These are phyloP conservation scores for Tylopilus sp. DNA, from an alignment of 1,284 basidiomycete genomes.

Conservation along the genomic window DNA sequence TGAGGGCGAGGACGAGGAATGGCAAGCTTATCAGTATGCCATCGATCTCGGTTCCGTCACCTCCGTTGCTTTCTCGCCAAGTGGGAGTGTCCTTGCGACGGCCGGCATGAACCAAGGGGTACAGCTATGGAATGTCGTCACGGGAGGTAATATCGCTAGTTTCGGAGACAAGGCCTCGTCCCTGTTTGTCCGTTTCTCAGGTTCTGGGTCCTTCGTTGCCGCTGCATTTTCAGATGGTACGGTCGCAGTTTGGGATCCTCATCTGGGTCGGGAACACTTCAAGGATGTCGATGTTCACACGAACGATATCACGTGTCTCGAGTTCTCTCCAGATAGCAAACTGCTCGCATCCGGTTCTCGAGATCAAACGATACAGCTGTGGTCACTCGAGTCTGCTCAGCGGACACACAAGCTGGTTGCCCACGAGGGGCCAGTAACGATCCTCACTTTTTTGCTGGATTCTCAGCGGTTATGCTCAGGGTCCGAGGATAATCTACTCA, in stretches of 20 bases:
- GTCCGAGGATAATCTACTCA: constrained; percentile 23
- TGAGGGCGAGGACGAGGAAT: constrained; percentile 14
- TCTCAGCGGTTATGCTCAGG: constrained; percentile 19
- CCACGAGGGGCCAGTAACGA: constrained; percentile 21
- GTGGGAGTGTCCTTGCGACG: constrained; percentile 17
- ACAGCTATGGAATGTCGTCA: constrained; percentile 29
- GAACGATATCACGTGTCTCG: constrained; percentile 18
- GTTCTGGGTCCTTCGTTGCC: constrained; percentile 23
- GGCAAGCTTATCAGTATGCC: constrained; percentile 17
- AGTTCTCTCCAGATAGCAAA: constrained; percentile 25
- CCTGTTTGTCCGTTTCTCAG: constrained; percentile 23
- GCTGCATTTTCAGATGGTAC: constrained; percentile 18
- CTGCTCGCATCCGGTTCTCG: constrained; percentile 24
- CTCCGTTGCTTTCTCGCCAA: constrained; percentile 26
- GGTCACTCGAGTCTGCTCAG: constrained; percentile 21
- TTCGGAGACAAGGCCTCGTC: constrained; percentile 21
- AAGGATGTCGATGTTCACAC: constrained; percentile 13
- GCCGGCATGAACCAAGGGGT: constrained; percentile 21
- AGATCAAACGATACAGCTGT: constrained; percentile 26
- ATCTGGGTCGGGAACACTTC: constrained; percentile 21
- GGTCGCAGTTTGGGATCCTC: constrained; percentile 31
- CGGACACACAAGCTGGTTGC: constrained; percentile 10
- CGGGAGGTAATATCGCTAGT: constrained; percentile 25
- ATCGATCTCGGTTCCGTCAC: constrained; percentile 10
- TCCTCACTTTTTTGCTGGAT: constrained; percentile 12